Conservation (phyloP, 495 filamentous ascomycete species). For the Hypomontagnella monticulosa region DNA sequence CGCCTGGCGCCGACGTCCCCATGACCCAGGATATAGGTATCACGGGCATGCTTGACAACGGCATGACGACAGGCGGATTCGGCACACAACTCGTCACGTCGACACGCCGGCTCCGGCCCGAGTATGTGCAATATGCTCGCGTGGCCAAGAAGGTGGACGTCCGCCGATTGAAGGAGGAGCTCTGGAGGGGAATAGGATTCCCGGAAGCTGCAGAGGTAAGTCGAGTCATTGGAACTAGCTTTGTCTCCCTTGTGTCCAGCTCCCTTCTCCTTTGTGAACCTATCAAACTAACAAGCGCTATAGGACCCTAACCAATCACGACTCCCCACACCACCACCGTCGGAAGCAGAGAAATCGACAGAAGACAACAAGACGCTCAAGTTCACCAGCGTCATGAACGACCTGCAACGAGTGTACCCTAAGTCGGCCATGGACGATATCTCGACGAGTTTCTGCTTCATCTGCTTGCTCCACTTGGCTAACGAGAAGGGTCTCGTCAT, state of each 20-base stretch:
- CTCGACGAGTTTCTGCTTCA: conserved; percentile 96
- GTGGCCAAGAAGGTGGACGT: conserved; percentile 99
- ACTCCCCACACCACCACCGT: conserved; percentile 46
- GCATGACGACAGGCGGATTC: conserved; percentile 72
- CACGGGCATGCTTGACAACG: conserved; percentile 57
- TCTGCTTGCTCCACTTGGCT: conserved; percentile 92
- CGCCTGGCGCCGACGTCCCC: conserved; percentile 71
- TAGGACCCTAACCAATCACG: conserved; percentile 44
- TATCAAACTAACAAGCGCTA: conserved; percentile 8
- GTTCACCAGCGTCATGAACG: conserved; percentile 92
- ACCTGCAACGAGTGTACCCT: conserved; percentile 84
- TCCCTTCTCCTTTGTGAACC: neutral
- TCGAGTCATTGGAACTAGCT: too few species aligned
- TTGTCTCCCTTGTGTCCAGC: too few species aligned
- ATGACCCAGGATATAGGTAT: conserved; percentile 53
- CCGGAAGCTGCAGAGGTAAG: conserved; percentile 57
- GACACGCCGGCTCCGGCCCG: conserved; percentile 80
- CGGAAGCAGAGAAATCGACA: conserved; percentile 37
- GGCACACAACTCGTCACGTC: conserved; percentile 95
- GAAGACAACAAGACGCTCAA: conserved; percentile 63
- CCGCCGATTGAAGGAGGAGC: conserved; percentile 89
- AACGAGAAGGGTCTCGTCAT: conserved; percentile 94
- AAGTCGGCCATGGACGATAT: conserved; percentile 89
- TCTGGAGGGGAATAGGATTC: conserved; percentile 90
- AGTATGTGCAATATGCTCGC: conserved; percentile 96